Conservation (phyloP, 768 basidiomycete genomes). For the Mycena belliarum region DNA sequence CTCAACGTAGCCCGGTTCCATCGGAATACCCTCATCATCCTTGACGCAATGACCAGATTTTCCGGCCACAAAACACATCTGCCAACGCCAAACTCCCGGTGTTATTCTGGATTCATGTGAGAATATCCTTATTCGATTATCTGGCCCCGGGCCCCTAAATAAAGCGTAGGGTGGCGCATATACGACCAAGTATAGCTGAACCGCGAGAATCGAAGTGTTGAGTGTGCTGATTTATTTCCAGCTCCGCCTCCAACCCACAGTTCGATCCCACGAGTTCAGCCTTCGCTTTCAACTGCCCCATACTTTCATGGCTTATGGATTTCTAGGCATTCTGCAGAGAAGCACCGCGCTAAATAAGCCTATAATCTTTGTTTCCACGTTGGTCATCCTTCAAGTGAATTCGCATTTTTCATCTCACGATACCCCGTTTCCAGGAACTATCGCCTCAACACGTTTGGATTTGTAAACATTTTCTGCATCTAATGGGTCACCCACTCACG, state of each 20-base stretch:
- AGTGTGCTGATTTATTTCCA: conserved; percentile 21
- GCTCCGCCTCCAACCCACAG: conserved; percentile 42
- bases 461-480: conserved; percentile 35
- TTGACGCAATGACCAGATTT: conserved; percentile 30
- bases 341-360: conserved; percentile 50
- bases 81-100: conserved; percentile 36
- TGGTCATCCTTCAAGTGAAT: conserved; percentile 10
- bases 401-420: not conserved
- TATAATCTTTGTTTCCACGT: conserved; percentile 60
- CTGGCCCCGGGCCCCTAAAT: not conserved
- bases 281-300: no score
- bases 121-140: conserved; percentile 1
- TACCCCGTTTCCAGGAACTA: conserved; percentile 50
- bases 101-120: conserved; percentile 39
- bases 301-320: not conserved
- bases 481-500: not conserved
- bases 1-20: not conserved
- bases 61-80: conserved; percentile 31
- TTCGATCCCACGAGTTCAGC: conserved; percentile 49
- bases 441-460: conserved; percentile 59
- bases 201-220: not conserved
- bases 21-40: not conserved
- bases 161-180: conserved; percentile 48
- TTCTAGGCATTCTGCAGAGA: conserved; percentile 48
- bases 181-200: conserved; percentile 26